phyloP scores from a whole-genome alignment of 257 asterid species.

The Knoxia roxburghii region DNA sequence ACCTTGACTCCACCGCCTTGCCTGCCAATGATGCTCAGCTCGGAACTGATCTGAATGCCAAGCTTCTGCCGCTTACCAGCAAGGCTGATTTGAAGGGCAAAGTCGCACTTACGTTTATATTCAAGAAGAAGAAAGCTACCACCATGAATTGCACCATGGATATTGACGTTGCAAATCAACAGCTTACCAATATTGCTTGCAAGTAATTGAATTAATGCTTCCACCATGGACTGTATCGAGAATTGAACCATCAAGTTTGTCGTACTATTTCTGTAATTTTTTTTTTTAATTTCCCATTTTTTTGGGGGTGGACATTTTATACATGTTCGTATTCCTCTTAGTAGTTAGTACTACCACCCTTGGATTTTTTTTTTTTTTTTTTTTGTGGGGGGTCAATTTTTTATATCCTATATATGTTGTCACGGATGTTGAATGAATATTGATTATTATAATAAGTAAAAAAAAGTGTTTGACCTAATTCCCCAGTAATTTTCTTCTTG shows the following conservation, averaged over 20 bases:
- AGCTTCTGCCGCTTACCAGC: conserved; percentile 23
- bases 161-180: not conserved
- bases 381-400: not conserved
- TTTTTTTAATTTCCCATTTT: too few species aligned
- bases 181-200: conserved; percentile 3
- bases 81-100: conserved; percentile 34
- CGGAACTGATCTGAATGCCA: conserved; percentile 18
- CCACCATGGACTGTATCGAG: not conserved
- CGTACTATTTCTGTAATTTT: not conserved
- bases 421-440: too few species aligned
- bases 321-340: not conserved
- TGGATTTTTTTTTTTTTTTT: not conserved
- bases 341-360: conserved; percentile 12
- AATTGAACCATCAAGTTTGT: conserved; percentile 1
- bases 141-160: conserved; percentile 34
- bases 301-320: not conserved
- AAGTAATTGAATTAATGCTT: not conserved
- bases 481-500: too few species aligned
- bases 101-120: conserved; percentile 28
- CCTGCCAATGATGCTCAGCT: conserved; percentile 6
- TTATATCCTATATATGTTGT: too few species aligned
- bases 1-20: conserved; percentile 15
- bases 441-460: too few species aligned
- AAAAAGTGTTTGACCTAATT: too few species aligned
- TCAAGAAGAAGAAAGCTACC: conserved; percentile 34